Evolutionary conservation across 129 eudicot genomes (phyloP), one percentile per base, ranked within the genome.

Genomic region (Solidago caesia): DNA sequence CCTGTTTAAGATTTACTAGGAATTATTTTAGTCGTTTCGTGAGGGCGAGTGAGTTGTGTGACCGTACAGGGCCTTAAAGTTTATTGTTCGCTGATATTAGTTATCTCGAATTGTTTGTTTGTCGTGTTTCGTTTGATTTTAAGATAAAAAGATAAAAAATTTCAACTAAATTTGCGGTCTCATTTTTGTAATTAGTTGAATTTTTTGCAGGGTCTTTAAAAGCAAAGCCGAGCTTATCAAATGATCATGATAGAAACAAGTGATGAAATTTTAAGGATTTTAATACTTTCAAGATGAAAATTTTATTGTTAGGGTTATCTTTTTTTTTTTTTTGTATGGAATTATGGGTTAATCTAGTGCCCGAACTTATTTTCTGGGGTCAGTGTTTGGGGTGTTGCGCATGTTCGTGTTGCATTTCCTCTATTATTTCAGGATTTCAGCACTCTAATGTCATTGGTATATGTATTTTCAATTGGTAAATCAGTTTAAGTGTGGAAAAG

Each of bases 321-420:
- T 85, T 73, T 48, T 33, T 57, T 29, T 9, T 41, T 64, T 67
- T 51, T 44, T 66, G 64, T 78, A 39, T 62, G 66, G 75, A 79
- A 68, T 83, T 77, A 86, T 89, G 87, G 89, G 76, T 65, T 44
- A 68, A 68, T 67, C 75, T 82, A 61, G 70, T 73, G 78, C 66
- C 52, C 76, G 58, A 78, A 73, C 79, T 64, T 89, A 26, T 67
- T 84, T 44, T 86, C 74, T 74, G 82, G 79, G 12, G 87, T 82
- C 79, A 85, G 82, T 61, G 85, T 85, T 77, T 85, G 88, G 86
- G 85, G 83, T 45, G 87, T 81, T 48, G 70, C 76, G 48, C 82
- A 86, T 71, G 79, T 84, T 52, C 71, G 80, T 51, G 84, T 82
- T 81, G 89, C 89, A 72, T 53, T 85, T 74, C 56, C 85, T 77